These are phyloP conservation scores for Quercus lobata DNA, from an alignment of 331 rosid species.

Conservation along the genomic window DNA sequence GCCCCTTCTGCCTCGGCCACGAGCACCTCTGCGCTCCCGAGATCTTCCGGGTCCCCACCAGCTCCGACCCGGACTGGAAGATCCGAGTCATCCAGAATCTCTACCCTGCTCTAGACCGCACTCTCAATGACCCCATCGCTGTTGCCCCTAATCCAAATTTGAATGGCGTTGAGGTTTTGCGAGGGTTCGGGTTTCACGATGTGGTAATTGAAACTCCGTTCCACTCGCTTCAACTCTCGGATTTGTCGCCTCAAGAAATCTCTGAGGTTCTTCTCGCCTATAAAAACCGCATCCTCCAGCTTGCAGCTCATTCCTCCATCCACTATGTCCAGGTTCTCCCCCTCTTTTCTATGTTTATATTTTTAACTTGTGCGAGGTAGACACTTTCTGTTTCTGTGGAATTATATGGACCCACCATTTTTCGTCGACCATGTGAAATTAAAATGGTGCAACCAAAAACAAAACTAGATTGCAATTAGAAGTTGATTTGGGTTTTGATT, in stretches of 20 bases:
- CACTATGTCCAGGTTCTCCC: slow-evolving; percentile 41
- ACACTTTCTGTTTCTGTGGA: too few relatives aligned
- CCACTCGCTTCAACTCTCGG: slow-evolving; percentile 44
- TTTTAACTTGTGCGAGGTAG: not conserved
- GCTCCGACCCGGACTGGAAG: slow-evolving; percentile 27
- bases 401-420: too few relatives aligned
- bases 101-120: slow-evolving; percentile 39
- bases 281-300: slow-evolving; percentile 33
- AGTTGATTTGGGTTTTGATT: too few relatives aligned
- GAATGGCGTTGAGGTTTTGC: slow-evolving; percentile 10
- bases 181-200: slow-evolving; percentile 50
- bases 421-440: too few relatives aligned
- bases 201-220: slow-evolving; percentile 45
- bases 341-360: not conserved
- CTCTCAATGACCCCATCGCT: not conserved
- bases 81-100: slow-evolving; percentile 53
- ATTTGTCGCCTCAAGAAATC: slow-evolving; percentile 26
- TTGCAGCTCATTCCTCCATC: slow-evolving; percentile 18
- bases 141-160: not conserved
- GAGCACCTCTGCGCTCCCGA: slow-evolving; percentile 57
- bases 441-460: too few relatives aligned
- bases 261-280: slow-evolving; percentile 31
- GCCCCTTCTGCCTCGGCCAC: slow-evolving; percentile 55
- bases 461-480: too few relatives aligned
- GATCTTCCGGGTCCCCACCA: slow-evolving; percentile 43